Evolutionary conservation across 768 basidiomycete species (phyloP).

Genomic region (Leccinum subtestaceum): DNA sequence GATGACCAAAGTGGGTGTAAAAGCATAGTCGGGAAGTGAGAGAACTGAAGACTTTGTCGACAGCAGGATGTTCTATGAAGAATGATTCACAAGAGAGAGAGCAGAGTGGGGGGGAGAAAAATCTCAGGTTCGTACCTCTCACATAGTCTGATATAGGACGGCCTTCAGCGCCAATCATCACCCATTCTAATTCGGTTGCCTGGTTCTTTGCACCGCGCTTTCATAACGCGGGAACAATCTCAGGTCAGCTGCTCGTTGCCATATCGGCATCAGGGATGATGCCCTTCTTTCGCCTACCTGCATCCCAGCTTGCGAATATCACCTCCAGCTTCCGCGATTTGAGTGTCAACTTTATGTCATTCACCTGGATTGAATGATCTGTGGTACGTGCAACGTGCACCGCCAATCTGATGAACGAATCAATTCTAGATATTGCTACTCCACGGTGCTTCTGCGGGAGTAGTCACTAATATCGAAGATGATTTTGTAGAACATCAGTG

Average conservation of each 20-base stretch:
- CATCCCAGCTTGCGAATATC: not conserved
- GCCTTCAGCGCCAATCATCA: not conserved
- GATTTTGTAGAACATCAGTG: not conserved
- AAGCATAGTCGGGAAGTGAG: not conserved
- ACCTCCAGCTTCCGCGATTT: not conserved
- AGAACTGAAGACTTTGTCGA: not conserved
- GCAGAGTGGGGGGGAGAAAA: not conserved
- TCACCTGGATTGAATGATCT: not conserved
- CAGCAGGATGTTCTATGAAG: not conserved
- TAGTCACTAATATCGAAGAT: not conserved
- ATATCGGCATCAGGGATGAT: not conserved
- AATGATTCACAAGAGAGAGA: not conserved
- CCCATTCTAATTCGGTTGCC: not conserved
- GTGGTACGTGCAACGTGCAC: not conserved
- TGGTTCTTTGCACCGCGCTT: not conserved
- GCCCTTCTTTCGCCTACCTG: constrained; percentile 8
- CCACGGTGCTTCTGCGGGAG: not conserved
- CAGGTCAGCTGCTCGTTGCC: not conserved
- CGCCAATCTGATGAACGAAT: not conserved
- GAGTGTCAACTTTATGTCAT: not conserved
- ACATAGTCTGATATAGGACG: not conserved
- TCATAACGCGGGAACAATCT: not conserved
- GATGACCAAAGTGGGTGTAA: not conserved
- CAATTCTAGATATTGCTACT: not conserved
- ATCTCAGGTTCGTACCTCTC: not conserved